Conservation (phyloP, 2,329 filamentous ascomycete genomes). For the Sclerotinia nivalis region DNA sequence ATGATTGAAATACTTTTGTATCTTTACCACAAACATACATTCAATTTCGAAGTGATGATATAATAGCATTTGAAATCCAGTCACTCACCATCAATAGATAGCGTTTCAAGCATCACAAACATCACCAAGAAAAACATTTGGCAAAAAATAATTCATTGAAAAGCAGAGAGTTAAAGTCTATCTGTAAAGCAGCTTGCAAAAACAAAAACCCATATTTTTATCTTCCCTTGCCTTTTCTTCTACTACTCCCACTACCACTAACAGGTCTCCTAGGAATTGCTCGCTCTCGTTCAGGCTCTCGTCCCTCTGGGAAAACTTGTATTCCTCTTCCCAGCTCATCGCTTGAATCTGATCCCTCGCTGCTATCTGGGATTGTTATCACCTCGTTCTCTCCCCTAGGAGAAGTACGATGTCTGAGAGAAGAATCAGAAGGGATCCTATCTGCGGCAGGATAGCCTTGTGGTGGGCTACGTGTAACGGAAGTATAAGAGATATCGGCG, state of each 20-base stretch:
- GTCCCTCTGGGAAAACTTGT: slow-evolving; percentile 36
- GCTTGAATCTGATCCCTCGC: slow-evolving; percentile 31
- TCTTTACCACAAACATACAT: background rate
- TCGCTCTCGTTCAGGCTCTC: slow-evolving; percentile 26
- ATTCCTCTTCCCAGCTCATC: slow-evolving; percentile 39
- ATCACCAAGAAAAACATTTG: background rate
- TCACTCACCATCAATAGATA: background rate
- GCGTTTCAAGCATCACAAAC: background rate
- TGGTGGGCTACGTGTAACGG: slow-evolving; percentile 34
- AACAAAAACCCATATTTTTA: background rate
- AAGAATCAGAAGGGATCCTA: slow-evolving; percentile 33
- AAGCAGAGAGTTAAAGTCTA: slow-evolving; percentile 8
- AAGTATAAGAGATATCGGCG: slow-evolving; percentile 42
- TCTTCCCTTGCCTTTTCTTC: slow-evolving; percentile 34
- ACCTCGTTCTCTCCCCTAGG: slow-evolving; percentile 29
- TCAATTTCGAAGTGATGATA: background rate
- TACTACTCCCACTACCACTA: slow-evolving; percentile 28
- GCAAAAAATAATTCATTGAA: background rate
- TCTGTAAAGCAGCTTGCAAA: background rate
- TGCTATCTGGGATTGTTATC: slow-evolving; percentile 27
- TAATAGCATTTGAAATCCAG: too few species aligned
- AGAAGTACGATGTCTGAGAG: slow-evolving; percentile 27
- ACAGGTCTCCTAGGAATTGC: slow-evolving; percentile 31
- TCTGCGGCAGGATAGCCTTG: slow-evolving; percentile 30
- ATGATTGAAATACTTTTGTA: too few species aligned